phyloP scores from a whole-genome alignment of 768 basidiomycete genomes.

The Nidularia pulvinata region DNA sequence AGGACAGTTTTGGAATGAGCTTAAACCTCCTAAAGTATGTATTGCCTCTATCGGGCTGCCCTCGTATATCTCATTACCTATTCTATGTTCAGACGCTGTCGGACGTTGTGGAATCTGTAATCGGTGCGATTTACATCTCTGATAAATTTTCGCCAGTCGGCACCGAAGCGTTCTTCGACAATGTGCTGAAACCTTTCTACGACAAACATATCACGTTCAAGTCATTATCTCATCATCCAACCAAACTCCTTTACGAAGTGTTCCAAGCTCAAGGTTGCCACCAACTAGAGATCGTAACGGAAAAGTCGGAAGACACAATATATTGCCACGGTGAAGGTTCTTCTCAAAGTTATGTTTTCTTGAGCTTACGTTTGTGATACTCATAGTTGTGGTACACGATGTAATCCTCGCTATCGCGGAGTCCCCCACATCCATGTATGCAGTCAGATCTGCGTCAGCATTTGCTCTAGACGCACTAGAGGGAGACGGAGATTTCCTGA shows the following conservation, averaged over 20 bases:
- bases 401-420: slow-evolving; percentile 58
- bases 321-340: slow-evolving; percentile 40
- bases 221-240: slow-evolving; percentile 77
- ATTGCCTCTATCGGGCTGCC: not conserved
- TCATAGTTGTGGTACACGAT: slow-evolving; percentile 68
- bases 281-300: slow-evolving; percentile 59
- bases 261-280: slow-evolving; percentile 75
- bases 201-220: slow-evolving; percentile 73
- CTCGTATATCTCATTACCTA: slow-evolving; percentile 4
- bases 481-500: slow-evolving; percentile 60
- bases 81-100: slow-evolving; percentile 55
- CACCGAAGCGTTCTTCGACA: slow-evolving; percentile 64
- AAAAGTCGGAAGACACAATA: slow-evolving; percentile 43
- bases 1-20: slow-evolving; percentile 78
- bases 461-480: slow-evolving; percentile 72
- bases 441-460: slow-evolving; percentile 60
- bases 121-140: slow-evolving; percentile 80
- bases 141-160: slow-evolving; percentile 68
- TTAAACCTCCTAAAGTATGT: slow-evolving; percentile 76
- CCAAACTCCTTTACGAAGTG: slow-evolving; percentile 71
- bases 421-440: slow-evolving; percentile 47
- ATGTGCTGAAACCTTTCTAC: slow-evolving; percentile 75
- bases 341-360: not conserved
- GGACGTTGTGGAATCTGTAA: slow-evolving; percentile 78
- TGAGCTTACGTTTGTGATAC: not conserved